phyloP scores from a whole-genome alignment of 768 basidiomycete species.

The Tricholoma sp. region DNA sequence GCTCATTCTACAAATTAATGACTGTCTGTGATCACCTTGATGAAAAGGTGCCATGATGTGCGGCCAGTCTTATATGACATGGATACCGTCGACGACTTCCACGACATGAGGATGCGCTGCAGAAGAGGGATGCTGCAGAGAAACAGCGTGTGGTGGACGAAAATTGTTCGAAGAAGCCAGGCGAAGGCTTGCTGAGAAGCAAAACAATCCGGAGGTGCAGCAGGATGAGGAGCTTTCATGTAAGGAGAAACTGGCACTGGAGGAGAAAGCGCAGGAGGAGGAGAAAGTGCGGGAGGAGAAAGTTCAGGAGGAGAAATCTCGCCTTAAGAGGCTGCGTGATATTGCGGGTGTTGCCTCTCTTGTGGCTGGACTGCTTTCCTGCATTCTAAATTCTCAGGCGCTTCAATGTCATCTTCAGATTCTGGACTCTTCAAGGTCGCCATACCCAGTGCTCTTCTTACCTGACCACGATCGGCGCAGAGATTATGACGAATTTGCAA shows the following conservation, averaged over 20 bases:
- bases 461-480: not conserved
- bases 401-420: not conserved
- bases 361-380: not conserved
- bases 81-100: not conserved
- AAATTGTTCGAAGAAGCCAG: too few species aligned
- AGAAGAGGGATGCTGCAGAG: too few species aligned
- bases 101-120: not conserved
- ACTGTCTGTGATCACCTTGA: not conserved
- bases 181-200: too few species aligned
- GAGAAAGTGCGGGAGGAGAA: not conserved
- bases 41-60: not conserved
- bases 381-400: not conserved
- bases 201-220: too few species aligned
- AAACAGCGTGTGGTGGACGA: too few species aligned
- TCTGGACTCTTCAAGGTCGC: not conserved
- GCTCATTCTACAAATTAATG: not conserved
- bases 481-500: not conserved
- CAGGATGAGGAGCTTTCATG: too few species aligned
- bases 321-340: not conserved
- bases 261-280: not conserved
- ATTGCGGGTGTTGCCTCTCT: not conserved
- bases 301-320: not conserved
- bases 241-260: too few species aligned
- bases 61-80: not conserved
- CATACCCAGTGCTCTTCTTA: not conserved